phyloP scores from a whole-genome alignment of 768 basidiomycete species.

The Mycena floridula region DNA sequence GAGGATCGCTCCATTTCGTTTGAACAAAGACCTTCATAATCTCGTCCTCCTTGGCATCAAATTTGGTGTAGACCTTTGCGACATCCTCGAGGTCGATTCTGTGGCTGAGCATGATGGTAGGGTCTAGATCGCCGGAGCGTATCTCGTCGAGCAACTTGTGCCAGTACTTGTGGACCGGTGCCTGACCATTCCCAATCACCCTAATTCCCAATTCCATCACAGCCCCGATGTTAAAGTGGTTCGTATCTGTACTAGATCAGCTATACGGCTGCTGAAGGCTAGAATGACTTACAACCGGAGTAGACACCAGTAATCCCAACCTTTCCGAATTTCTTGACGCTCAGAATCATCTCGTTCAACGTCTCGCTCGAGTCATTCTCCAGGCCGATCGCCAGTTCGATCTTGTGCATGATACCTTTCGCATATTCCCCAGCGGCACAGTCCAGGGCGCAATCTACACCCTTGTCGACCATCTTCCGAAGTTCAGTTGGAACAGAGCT shows the following conservation, averaged over 20 bases:
- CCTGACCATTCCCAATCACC: conserved; percentile 67
- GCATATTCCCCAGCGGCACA: conserved; percentile 39
- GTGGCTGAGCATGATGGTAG: conserved; percentile 45
- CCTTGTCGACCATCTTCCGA: conserved; percentile 54
- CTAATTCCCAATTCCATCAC: conserved; percentile 73
- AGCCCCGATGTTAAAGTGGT: conserved; percentile 65
- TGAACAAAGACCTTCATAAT: conserved; percentile 73
- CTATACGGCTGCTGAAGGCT: no score
- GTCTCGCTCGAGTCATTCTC: conserved; percentile 74
- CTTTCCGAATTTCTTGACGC: conserved; percentile 49
- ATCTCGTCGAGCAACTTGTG: conserved; percentile 64
- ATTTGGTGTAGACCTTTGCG: conserved; percentile 55
- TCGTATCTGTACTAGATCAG: no score
- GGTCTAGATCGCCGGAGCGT: conserved; percentile 58
- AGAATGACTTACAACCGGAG: no score
- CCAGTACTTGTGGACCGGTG: conserved; percentile 73
- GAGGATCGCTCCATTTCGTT: conserved; percentile 46
- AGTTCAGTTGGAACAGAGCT: conserved; percentile 49
- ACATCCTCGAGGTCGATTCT: conserved; percentile 63
- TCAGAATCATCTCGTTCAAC: conserved; percentile 39
- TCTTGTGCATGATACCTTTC: conserved; percentile 57
- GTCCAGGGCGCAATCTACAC: conserved; percentile 60
- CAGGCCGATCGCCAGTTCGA: conserved; percentile 64
- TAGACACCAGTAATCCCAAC: conserved; percentile 68
- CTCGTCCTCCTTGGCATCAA: conserved; percentile 49